Base-by-base conservation (phyloP, 805 yeast genomes). In the Candida parachauliodes region DNA sequence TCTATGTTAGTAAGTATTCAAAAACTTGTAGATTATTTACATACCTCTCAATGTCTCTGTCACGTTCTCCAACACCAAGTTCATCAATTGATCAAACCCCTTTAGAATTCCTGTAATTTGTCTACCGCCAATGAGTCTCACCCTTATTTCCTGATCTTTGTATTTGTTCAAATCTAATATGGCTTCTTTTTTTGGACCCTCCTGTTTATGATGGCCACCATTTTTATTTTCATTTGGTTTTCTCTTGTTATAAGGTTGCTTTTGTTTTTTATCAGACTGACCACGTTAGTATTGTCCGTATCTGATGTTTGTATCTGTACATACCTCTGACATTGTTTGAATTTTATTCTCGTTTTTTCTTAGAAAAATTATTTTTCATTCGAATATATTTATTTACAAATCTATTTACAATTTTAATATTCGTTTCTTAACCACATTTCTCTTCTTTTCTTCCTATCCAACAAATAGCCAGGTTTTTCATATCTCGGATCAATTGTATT, bases 141-240 rank as follows among this genome's bases (percentile, higher is more conserved):
- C 91, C 50, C 81, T 74, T 28, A 91, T 78, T 47, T 71, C 60
- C 48, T 82, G 71, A 55, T 87, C 94, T 50, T 77, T 77, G 57
- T 84, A 86, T 53, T 79, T 83, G 44, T 81, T 76, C 42, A 93
- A 68, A 57, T 89, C 88, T 39, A 88, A 68, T 42, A 89, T 86
- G 16, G 96, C 94, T 45, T 89, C 96, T 61, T 88, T 83, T 67
- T 84, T 85, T 25, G 97, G 98, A 10, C 88, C 79, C 48, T 81
- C 88, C 34, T 54, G 68, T 38, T 60, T 43, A 34, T 41, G 36
- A 19, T 39, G 44, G 28, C 41, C 35, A 3, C 35, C 35, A 24
- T 24, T 24, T 10, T 24, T 32, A 28, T 45, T 52, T 37, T 49
- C 48, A 36, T 48, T 42, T 18, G n/a, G 30, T 45, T 51, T 56